These are phyloP conservation scores for Leersia perrieri DNA, from an alignment of 176 grass and related monocot species.

Conservation along the genomic window DNA sequence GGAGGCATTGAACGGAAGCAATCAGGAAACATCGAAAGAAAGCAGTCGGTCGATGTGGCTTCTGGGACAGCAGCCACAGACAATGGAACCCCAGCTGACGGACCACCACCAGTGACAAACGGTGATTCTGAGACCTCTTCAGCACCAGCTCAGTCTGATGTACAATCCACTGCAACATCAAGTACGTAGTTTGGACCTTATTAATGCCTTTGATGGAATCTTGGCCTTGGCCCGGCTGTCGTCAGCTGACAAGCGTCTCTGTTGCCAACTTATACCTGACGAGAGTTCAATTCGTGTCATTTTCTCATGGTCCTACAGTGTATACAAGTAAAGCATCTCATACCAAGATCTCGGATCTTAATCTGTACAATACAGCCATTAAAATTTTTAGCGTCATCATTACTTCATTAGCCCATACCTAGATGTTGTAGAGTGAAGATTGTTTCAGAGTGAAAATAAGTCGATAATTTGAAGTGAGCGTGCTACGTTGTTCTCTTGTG, in stretches of 20 bases:
- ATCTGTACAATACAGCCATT: constrained; percentile 20
- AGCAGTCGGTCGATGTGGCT: constrained; percentile 37
- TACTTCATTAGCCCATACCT: constrained; percentile 27
- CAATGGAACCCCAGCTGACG: constrained; percentile 37
- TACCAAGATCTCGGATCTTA: constrained; percentile 11
- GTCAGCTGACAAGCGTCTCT: background rate
- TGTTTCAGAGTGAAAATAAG: constrained; percentile 13
- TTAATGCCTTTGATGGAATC: background rate
- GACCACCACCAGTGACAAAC: background rate
- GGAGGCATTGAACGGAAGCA: constrained; percentile 31
- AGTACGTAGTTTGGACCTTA: constrained; percentile 10
- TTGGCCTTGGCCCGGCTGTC: background rate
- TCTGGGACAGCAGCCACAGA: background rate
- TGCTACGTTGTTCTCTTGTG: background rate
- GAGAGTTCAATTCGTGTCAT: background rate
- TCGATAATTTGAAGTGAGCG: background rate
- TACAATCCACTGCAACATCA: background rate
- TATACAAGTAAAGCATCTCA: constrained; percentile 40
- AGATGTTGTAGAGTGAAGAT: constrained; percentile 31
- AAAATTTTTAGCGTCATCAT: constrained; percentile 5
- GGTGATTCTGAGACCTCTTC: constrained; percentile 8
- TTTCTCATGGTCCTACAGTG: constrained; percentile 12
- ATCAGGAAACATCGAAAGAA: constrained; percentile 34
- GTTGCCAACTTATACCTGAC: background rate
- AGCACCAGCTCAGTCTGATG: background rate